Evolutionary conservation across 352 stramenopile genomes (phyloP), one percentile per base, ranked within the genome.

Genomic region (Phytophthora pluvialis): DNA sequence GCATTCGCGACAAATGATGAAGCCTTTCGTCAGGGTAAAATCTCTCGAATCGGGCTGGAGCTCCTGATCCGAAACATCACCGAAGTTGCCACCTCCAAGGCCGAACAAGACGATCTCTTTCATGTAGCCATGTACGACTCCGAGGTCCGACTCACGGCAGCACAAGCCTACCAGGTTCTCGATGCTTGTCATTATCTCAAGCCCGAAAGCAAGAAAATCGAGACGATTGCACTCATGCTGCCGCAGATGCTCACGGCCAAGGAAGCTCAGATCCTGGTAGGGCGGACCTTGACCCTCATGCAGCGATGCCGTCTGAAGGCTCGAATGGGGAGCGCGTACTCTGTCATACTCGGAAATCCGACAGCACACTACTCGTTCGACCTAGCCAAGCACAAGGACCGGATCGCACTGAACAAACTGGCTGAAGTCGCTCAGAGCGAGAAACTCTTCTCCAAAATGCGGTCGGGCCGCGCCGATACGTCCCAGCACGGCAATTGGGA

Each of bases 401-500:
- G 88, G 11, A 78, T 87, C 29, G 86, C 85, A 11, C 65, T 94
- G 8, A 76, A 68, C 32, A 94, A 94, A 60, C 76, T 97, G n/a
- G 81, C 85, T 0, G 89, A 96, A 59, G 75, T 95, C 7, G 90
- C 89, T 39, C 81, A 97, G 48, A 80, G 77, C 47, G 87, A 97
- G 54, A 93, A 94, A 62, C 69, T 89, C 9, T 93, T 93, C 39
- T 91, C 80, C 3, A 83, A 76, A 45, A 51, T 75, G 52, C 83
- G 72, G 3, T 91, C 76, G 3, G 64, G 70, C 4, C 74, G 79
- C 1, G 63, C 72, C 8, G 87, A 97, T 44, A 97, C 85, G 18
- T 94, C 84, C 6, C 89, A 98, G 70, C 88, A 97, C 36, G 88
- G 87, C 21, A 95, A 97, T 55, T 97, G 89, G 87, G 83, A 97